Evolutionary conservation across 371 early-diverging fungal species (phyloP).

Genomic region (Circinella umbellata): DNA sequence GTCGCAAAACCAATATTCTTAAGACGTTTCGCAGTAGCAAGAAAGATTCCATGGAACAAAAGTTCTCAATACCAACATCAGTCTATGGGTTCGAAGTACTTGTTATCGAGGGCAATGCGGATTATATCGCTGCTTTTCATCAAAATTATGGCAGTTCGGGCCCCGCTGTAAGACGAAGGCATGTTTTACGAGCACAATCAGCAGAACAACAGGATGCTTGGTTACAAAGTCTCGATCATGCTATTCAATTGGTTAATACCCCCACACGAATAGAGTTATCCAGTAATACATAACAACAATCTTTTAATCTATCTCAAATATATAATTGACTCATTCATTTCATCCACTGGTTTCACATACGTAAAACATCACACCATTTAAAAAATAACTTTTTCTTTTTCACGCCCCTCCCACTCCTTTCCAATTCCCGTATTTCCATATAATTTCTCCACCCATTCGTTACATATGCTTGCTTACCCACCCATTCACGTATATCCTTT

Average conservation of each 20-base stretch:
- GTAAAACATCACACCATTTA: no score
- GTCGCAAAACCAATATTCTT: slow-evolving; percentile 5
- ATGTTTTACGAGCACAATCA: slow-evolving; percentile 25
- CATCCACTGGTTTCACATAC: not conserved
- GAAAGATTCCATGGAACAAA: not conserved
- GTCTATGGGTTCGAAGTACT: slow-evolving; percentile 37
- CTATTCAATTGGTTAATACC: slow-evolving; percentile 12
- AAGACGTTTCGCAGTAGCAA: not conserved
- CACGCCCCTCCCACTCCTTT: no score
- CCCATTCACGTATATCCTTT: no score
- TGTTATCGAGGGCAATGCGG: slow-evolving; percentile 14
- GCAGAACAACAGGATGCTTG: slow-evolving; percentile 23
- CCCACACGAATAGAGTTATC: not conserved
- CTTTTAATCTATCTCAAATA: not conserved
- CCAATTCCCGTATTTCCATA: no score
- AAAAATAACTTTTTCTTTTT: no score
- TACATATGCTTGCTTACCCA: no score
- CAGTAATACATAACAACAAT: not conserved
- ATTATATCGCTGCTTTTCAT: slow-evolving; percentile 23
- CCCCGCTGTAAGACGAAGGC: slow-evolving; percentile 19
- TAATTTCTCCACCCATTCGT: no score
- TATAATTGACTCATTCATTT: not conserved
- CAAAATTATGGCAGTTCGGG: slow-evolving; percentile 21
- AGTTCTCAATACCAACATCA: slow-evolving; percentile 6
- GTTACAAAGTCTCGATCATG: slow-evolving; percentile 12